phyloP scores from a whole-genome alignment of 176 grass and related monocot species.

The Avena atlantica region DNA sequence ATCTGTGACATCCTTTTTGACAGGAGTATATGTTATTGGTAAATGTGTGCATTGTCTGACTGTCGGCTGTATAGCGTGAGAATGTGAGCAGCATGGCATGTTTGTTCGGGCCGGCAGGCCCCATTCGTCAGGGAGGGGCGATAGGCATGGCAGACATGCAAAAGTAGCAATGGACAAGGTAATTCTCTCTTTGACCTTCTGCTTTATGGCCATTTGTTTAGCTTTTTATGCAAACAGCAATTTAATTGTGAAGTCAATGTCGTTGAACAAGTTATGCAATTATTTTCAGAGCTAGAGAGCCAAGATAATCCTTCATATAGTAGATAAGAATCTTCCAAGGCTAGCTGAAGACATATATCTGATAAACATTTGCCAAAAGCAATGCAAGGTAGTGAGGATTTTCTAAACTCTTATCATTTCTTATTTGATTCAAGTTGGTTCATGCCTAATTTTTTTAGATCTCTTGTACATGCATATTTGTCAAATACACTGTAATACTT shows the following conservation, averaged over 20 bases:
- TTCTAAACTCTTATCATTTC: not conserved
- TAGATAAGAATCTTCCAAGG: not conserved
- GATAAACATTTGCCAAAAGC: not conserved
- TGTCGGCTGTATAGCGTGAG: too few relatives aligned
- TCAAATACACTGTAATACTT: not conserved
- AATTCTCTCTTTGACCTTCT: constrained; percentile 14
- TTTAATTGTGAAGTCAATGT: constrained; percentile 26
- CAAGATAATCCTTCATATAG: constrained; percentile 8
- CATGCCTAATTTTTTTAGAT: not conserved
- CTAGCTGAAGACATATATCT: constrained; percentile 16
- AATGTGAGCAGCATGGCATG: too few relatives aligned
- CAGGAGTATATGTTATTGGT: too few relatives aligned
- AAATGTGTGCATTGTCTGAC: too few relatives aligned
- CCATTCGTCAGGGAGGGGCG: too few relatives aligned
- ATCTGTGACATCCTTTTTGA: too few relatives aligned
- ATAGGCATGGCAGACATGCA: not conserved
- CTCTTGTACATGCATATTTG: not conserved
- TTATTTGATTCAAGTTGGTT: constrained; percentile 8
- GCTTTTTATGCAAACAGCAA: constrained; percentile 15
- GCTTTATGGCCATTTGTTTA: constrained; percentile 1
- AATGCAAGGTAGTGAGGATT: not conserved
- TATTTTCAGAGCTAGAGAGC: not conserved
- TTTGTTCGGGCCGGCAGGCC: too few relatives aligned
- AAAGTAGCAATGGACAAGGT: constrained; percentile 33
- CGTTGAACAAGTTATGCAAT: not conserved